Conservation (phyloP, 2,329 filamentous ascomycete species). For the Trichoderma sp. region DNA sequence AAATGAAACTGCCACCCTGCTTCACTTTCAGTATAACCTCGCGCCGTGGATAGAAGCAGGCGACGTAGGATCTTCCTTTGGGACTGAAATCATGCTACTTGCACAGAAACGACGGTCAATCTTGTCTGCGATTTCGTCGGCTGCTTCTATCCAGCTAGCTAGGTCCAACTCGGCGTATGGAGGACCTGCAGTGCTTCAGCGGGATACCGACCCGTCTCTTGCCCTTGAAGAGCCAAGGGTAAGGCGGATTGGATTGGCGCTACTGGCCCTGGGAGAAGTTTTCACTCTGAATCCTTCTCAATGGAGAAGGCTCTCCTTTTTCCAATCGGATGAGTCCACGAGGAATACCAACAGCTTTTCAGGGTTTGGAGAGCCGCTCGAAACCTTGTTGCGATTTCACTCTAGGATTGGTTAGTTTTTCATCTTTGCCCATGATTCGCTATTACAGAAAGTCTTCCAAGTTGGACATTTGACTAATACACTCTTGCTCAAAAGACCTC, state of each 20-base stretch:
- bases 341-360: background rate
- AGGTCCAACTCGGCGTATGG: background rate
- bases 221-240: conserved; percentile 7
- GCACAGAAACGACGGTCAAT: conserved; percentile 20
- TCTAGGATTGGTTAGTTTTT: conserved; percentile 24
- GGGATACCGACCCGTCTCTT: background rate
- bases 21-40: conserved; percentile 28
- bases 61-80: conserved; percentile 22
- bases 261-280: conserved; percentile 13
- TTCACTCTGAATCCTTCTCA: conserved; percentile 13
- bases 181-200: background rate
- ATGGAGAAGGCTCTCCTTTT: conserved; percentile 17
- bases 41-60: conserved; percentile 29
- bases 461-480: background rate
- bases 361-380: conserved; percentile 22
- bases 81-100: conserved; percentile 25
- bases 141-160: conserved; percentile 21
- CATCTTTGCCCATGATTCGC: background rate
- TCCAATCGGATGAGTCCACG: background rate
- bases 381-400: conserved; percentile 22
- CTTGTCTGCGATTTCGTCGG: conserved; percentile 11
- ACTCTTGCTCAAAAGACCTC: conserved; percentile 15
- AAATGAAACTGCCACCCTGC: conserved; percentile 22
- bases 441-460: background rate
- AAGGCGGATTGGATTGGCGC: conserved; percentile 4